phyloP scores from a whole-genome alignment of 257 asterid species.

The Ilex aquifolium region DNA sequence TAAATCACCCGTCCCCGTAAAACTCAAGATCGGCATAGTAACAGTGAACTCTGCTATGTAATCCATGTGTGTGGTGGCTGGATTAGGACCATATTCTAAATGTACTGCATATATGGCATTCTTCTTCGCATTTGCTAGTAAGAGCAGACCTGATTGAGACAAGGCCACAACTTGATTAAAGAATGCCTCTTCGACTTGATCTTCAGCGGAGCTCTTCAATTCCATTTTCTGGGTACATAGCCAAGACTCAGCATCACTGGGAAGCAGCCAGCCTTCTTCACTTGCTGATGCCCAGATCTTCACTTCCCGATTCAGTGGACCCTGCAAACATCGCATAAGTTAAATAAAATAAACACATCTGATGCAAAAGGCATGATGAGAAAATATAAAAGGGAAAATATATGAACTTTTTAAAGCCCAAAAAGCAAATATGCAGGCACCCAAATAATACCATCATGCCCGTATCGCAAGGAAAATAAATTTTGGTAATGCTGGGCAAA shows the following conservation, averaged over 20 bases:
- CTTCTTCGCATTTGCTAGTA: slow-evolving; percentile 91
- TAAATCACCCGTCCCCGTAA: slow-evolving; percentile 81
- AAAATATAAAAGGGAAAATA: too few relatives aligned
- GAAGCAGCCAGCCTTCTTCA: slow-evolving; percentile 98
- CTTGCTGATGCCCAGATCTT: slow-evolving; percentile 88
- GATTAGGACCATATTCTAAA: slow-evolving; percentile 80
- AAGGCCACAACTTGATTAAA: slow-evolving; percentile 94
- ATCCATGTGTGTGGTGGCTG: slow-evolving; percentile 78
- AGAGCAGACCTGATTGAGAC: slow-evolving; percentile 69
- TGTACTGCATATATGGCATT: slow-evolving; percentile 97
- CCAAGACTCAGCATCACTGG: slow-evolving; percentile 93
- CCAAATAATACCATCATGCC: neutral
- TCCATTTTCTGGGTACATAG: slow-evolving; percentile 79
- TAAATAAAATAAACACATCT: slow-evolving; percentile 6
- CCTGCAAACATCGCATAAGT: slow-evolving; percentile 40
- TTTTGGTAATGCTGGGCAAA: too few relatives aligned
- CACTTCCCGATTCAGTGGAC: slow-evolving; percentile 78
- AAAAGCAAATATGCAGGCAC: neutral
- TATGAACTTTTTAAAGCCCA: neutral
- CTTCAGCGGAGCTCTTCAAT: slow-evolving; percentile 64
- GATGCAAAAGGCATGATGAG: neutral
- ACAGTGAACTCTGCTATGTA: slow-evolving; percentile 90
- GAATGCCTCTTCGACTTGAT: slow-evolving; percentile 66
- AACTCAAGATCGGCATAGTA: slow-evolving; percentile 94
- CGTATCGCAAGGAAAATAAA: too few relatives aligned